These are phyloP conservation scores for Sporothrix inflata DNA, from an alignment of 2,329 filamentous ascomycete genomes.

Conservation along the genomic window DNA sequence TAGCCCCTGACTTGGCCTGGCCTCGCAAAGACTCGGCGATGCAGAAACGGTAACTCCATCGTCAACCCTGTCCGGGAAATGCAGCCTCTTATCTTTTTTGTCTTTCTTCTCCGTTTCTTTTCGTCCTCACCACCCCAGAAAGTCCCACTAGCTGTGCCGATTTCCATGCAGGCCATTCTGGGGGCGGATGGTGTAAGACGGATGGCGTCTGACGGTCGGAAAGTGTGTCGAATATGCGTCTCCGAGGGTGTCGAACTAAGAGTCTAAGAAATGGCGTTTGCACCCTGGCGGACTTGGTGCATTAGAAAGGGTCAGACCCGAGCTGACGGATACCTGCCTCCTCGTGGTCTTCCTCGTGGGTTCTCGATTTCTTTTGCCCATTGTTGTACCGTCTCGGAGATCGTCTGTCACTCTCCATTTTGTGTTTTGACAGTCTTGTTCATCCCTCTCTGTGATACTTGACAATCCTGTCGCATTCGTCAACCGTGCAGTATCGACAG, in stretches of 20 bases:
- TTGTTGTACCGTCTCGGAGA: background rate
- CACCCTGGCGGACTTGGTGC: background rate
- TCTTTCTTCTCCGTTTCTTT: background rate
- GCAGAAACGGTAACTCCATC: conserved; percentile 14
- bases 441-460: no score
- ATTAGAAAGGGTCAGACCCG: background rate
- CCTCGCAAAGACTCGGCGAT: conserved; percentile 7
- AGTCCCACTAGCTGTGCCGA: background rate
- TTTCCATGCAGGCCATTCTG: background rate
- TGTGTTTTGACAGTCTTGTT: background rate
- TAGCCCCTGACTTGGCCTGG: background rate
- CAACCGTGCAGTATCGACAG: no score
- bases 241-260: no score
- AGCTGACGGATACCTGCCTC: background rate
- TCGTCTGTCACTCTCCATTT: background rate
- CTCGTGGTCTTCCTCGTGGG: background rate
- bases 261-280: background rate
- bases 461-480: no score
- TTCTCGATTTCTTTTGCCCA: no score
- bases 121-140: no score
- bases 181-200: background rate
- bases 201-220: background rate
- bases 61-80: background rate
- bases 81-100: background rate
- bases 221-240: no score